Evolutionary conservation across 345 rosid genomes (phyloP).

Genomic region (Lepidium aucheri): DNA sequence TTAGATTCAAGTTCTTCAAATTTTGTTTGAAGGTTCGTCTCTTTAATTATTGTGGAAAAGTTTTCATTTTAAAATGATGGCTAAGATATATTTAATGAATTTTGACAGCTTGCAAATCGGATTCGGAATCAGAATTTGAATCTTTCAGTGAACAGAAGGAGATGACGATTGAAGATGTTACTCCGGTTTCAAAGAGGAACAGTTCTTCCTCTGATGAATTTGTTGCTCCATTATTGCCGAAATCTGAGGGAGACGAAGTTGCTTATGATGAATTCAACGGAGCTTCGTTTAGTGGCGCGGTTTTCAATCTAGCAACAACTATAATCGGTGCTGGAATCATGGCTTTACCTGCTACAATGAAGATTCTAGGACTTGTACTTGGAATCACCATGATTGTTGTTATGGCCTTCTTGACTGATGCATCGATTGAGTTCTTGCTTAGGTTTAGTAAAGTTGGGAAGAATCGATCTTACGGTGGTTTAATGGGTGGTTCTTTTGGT

Average conservation of each 20-base stretch:
- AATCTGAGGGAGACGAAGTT: slow-evolving; percentile 37
- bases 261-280: slow-evolving; percentile 72
- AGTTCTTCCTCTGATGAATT: slow-evolving; percentile 33
- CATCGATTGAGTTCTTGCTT: slow-evolving; percentile 72
- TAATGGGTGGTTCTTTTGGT: slow-evolving; percentile 89
- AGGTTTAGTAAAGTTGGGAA: slow-evolving; percentile 71
- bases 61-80: background rate
- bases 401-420: slow-evolving; percentile 81
- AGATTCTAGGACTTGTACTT: slow-evolving; percentile 67
- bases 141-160: background rate
- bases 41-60: background rate
- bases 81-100: background rate
- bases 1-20: background rate
- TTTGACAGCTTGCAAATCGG: background rate
- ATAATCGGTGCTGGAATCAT: slow-evolving; percentile 91
- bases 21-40: background rate
- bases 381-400: slow-evolving; percentile 66
- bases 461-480: slow-evolving; percentile 57
- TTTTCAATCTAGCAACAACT: slow-evolving; percentile 79
- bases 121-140: too few species aligned
- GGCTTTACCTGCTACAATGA: slow-evolving; percentile 91
- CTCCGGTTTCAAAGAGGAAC: slow-evolving; percentile 37
- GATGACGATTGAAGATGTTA: slow-evolving; percentile 55
- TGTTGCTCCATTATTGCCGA: slow-evolving; percentile 56
- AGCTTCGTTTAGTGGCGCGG: slow-evolving; percentile 87